These are phyloP conservation scores for Scheffersomyces stipitis DNA, from an alignment of 805 yeast genomes.

Conservation along the genomic window DNA sequence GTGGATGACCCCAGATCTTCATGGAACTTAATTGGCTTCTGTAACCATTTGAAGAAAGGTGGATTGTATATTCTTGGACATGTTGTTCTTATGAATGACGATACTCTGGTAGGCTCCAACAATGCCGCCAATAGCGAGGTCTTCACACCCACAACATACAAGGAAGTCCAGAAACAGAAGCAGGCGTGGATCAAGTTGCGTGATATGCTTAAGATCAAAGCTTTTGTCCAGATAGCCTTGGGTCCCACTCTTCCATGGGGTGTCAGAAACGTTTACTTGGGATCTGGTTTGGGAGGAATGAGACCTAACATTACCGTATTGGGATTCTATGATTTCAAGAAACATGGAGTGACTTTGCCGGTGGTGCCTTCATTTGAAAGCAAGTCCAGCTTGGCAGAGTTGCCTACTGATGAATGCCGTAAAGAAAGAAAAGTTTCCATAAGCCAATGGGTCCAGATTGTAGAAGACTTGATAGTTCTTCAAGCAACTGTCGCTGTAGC, in stretches of 20 bases:
- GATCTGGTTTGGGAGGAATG: slow-evolving; percentile 99
- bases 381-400: slow-evolving; percentile 19
- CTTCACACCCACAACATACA: slow-evolving; percentile 46
- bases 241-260: slow-evolving; percentile 95
- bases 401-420: slow-evolving; percentile 81
- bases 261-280: slow-evolving; percentile 84
- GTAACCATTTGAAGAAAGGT: slow-evolving; percentile 94
- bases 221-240: slow-evolving; percentile 88
- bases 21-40: slow-evolving; percentile 89
- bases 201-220: slow-evolving; percentile 77
- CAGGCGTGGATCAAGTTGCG: slow-evolving; percentile 83
- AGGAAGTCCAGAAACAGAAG: slow-evolving; percentile 70
- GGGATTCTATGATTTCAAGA: slow-evolving; percentile 76
- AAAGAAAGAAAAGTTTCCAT: slow-evolving; percentile 68
- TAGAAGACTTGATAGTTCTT: slow-evolving; percentile 87
- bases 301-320: slow-evolving; percentile 91
- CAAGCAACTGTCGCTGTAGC: slow-evolving; percentile 93
- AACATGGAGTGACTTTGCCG: slow-evolving; percentile 37
- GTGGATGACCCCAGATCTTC: slow-evolving; percentile 91
- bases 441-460: slow-evolving; percentile 85
- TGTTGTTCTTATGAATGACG: slow-evolving; percentile 64
- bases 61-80: slow-evolving; percentile 92
- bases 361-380: slow-evolving; percentile 13
- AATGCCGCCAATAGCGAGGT: slow-evolving; percentile 46
- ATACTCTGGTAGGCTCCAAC: slow-evolving; percentile 13